These are phyloP conservation scores for Stylosanthes scabra DNA, from an alignment of 331 rosid genomes.

Conservation along the genomic window DNA sequence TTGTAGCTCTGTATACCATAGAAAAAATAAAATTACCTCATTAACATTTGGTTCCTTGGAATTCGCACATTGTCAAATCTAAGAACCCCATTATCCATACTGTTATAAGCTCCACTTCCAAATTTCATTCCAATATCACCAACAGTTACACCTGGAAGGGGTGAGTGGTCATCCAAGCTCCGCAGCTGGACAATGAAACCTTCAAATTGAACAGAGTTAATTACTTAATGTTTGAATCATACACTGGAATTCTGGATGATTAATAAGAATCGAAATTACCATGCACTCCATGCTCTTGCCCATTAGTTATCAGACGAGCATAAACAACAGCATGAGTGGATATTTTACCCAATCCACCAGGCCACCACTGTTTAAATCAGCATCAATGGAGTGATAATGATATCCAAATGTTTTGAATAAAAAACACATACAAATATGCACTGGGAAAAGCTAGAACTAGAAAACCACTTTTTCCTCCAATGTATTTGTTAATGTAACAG, in stretches of 20 bases:
- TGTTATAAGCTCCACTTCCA: constrained; percentile 91
- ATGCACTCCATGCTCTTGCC: constrained; percentile 80
- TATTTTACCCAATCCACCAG: constrained; percentile 97
- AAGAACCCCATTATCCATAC: constrained; percentile 93
- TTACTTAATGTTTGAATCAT: constrained; percentile 19
- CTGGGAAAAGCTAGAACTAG: neutral
- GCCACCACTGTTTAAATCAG: constrained; percentile 91
- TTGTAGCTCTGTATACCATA: constrained; percentile 1
- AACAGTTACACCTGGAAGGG: constrained; percentile 86
- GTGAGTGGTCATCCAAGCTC: constrained; percentile 92
- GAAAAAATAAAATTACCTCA: constrained; percentile 66
- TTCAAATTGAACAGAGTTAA: constrained; percentile 45
- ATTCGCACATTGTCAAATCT: constrained; percentile 83
- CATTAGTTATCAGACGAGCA: constrained; percentile 86
- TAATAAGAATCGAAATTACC: constrained; percentile 57
- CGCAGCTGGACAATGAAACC: constrained; percentile 96
- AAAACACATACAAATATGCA: neutral
- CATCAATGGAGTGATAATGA: constrained; percentile 30
- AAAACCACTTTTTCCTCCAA: constrained; percentile 6
- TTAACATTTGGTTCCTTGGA: constrained; percentile 94
- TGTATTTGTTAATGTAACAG: constrained; percentile 11
- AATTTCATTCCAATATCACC: constrained; percentile 98
- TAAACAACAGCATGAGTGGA: constrained; percentile 87
- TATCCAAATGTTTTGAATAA: constrained; percentile 30
- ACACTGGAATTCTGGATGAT: constrained; percentile 23